Evolutionary conservation across 495 filamentous ascomycete genomes (phyloP), one percentile per base, ranked within the genome.

Genomic region (Aspergillus wentii): DNA sequence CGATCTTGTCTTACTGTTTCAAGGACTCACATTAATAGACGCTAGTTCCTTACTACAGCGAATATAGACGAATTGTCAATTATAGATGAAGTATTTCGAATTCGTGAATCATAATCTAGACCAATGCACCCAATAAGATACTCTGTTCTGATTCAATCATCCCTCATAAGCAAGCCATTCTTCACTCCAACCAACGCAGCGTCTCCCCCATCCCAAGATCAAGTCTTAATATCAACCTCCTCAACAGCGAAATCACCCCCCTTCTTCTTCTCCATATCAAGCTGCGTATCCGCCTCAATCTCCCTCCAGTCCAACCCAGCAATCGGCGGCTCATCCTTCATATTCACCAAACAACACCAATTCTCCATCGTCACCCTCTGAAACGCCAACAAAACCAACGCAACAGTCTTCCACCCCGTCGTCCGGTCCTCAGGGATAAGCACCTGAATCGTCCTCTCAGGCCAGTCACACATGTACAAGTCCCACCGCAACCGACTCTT

Each of bases 371-470:
- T 39, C 28, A 62, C 50, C 15, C 48, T 27, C 2, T 53, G 38
- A 21, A 56, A 65, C 1, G 61, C 56, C 40, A 54, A 54, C 17
- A 60, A 35, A 21, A 62, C 52, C 23, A 62, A 21, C 0, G 56
- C 58, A n/a, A 52, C 49, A 2, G 61, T 60, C 32, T 48, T 54
- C 61, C 56, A 60, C 5, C 43, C 43, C 10, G 28, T 30, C 30
- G 52, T 42, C n/a, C 50, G 38, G 11, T 42, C 30, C 17, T 31
- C 42, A 3, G 58, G 58, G 3, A 62, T 18, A 19, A 33, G 35
- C 9, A 65, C 14, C 36, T 52, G 53, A 4, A 65, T 20, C 5
- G 28, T 30, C 28, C 48, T 44, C 14, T 56, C 17, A 1, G 30
- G 19, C 42, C 46, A 44, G 9, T 33, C 22, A 17, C 40, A 45